Base-by-base conservation (phyloP, 1,139 yeast species). In the Nakaseomyces glabratus region DNA sequence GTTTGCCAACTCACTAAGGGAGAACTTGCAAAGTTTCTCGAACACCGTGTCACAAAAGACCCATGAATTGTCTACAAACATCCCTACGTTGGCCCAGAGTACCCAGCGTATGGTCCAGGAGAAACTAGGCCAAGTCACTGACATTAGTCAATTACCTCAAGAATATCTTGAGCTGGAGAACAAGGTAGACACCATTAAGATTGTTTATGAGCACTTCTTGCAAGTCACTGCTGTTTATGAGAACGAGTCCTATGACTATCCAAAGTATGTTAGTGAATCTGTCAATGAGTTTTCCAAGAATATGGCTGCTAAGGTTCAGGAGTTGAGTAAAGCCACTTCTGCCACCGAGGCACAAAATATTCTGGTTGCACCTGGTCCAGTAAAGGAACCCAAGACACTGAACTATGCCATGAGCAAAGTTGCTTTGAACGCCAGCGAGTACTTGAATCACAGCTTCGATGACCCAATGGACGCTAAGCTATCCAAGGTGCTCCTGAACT, bases 311-410 rank as follows among this genome's bases (percentile, higher is more conserved):
- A 72, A 85, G 52, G 82, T 82, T 33, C 66, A 71, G 37, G 82
- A 76, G 43, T 67, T 82, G 46, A 71, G 88, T 18, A 73, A 71
- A 52, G 95, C 90, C 15, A 73, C 82, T 33, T 71, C 82, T 13
- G 85, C 93, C 4, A 73, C 77, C 10, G 95, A 85, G 56, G 93
- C 93, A 1, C 93, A 82, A 60, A 74, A 81, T 13, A 84, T 85
- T 16, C 63, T 84, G 41, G 64, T 79, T 29, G 47, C 63, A 19
- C 73, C 82, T 13, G 66, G 67, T 26, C 66, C 71, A 28, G 71
- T 71, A 31, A 72, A 72, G 44, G 82, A 81, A 33, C 94, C 93
- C 46, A 82, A 82, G 68, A 84, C 95, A 9, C 66, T 84, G 53
- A 78, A 80, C 61, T 93, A 82, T 55, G 94, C 95, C 4, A 66